Conservation (phyloP, 2,329 filamentous ascomycete genomes). For the Arachnomyces sp. region DNA sequence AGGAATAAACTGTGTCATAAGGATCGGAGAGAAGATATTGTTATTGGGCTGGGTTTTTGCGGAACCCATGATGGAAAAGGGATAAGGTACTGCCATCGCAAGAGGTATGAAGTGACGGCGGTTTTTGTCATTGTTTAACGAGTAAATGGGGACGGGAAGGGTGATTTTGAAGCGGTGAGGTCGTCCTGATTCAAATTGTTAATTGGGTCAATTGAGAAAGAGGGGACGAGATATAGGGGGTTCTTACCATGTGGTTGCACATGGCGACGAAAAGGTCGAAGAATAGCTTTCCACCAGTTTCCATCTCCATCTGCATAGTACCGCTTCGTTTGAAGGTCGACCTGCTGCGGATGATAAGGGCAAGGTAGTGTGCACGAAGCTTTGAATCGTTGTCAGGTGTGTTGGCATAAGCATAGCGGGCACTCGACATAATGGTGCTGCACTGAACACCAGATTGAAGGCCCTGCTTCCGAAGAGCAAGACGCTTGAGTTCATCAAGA, state of each 20-base stretch:
- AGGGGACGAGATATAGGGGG: slow-evolving; percentile 1
- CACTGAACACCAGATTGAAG: slow-evolving; percentile 77
- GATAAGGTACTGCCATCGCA: neutral
- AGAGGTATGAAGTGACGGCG: slow-evolving; percentile 1
- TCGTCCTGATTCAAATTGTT: slow-evolving; percentile 19
- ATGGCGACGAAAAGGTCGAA: slow-evolving; percentile 92
- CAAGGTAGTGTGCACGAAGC: slow-evolving; percentile 81
- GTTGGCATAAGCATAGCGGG: slow-evolving; percentile 82
- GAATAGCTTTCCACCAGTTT: slow-evolving; percentile 76
- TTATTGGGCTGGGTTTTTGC: too few species aligned
- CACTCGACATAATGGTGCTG: slow-evolving; percentile 75
- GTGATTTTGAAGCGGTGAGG: slow-evolving; percentile 15
- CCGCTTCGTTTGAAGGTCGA: slow-evolving; percentile 87
- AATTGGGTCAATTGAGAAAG: slow-evolving; percentile 18
- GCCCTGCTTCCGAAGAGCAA: slow-evolving; percentile 81
- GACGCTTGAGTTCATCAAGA: slow-evolving; percentile 73
- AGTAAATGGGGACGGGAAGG: slow-evolving; percentile 16
- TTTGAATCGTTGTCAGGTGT: slow-evolving; percentile 89
- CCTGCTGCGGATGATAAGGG: slow-evolving; percentile 81
- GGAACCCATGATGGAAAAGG: too few species aligned
- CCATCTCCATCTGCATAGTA: slow-evolving; percentile 95
- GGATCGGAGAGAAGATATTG: neutral
- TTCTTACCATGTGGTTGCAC: slow-evolving; percentile 75
- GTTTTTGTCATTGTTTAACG: slow-evolving; percentile 7
- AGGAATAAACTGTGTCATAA: neutral